These are phyloP conservation scores for Begonia loranthoides DNA, from an alignment of 306 rosid species.

Conservation along the genomic window DNA sequence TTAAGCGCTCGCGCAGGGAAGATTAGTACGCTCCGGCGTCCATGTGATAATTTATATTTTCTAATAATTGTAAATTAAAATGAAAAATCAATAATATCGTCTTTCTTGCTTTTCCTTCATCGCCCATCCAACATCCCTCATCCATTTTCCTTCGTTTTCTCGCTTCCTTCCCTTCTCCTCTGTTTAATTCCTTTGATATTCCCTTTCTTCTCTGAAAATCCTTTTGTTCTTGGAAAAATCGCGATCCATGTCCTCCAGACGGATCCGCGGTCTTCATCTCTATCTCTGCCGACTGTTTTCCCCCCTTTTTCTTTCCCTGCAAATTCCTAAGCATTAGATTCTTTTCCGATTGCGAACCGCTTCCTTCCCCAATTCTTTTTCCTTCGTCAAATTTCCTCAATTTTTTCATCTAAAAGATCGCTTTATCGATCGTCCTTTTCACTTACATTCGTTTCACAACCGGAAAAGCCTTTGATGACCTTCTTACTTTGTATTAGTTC, in stretches of 20 bases:
- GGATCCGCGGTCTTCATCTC: slow-evolving; percentile 10
- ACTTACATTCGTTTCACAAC: not conserved
- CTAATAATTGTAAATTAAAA: not conserved
- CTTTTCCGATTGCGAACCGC: not conserved
- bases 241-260: slow-evolving; percentile 2
- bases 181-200: slow-evolving; percentile 11
- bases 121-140: slow-evolving; percentile 5
- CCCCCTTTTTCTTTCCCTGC: not conserved
- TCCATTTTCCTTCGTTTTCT: slow-evolving; percentile 9
- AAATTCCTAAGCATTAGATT: slow-evolving; percentile 5
- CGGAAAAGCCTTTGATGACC: too few relatives aligned
- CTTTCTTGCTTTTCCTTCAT: slow-evolving; percentile 1
- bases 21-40: too few relatives aligned
- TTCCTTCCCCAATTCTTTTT: slow-evolving; percentile 1
- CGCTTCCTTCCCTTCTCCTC: slow-evolving; percentile 10
- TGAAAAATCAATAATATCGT: not conserved
- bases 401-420: not conserved
- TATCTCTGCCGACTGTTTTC: not conserved
- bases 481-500: too few relatives aligned
- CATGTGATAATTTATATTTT: too few relatives aligned
- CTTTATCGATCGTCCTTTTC: not conserved
- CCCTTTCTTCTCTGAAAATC: slow-evolving; percentile 3
- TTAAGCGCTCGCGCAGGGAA: not conserved
- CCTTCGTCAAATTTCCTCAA: not conserved
- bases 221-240: not conserved